phyloP scores from a whole-genome alignment of 1,284 basidiomycete genomes.

The Ustilago bromivora region DNA sequence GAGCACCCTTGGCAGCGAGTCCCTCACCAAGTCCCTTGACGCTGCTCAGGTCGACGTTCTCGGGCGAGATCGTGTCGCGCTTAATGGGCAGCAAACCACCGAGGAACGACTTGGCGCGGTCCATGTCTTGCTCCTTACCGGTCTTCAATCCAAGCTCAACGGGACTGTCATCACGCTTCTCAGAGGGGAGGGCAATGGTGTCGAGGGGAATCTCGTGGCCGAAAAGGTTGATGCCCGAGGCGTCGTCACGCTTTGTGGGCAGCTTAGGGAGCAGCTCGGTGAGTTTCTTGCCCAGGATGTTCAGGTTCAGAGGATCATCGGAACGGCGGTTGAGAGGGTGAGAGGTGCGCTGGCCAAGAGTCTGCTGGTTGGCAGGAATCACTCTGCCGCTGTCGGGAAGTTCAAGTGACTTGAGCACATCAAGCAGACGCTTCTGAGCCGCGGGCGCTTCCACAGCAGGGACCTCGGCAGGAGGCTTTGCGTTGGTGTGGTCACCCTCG shows the following conservation, averaged over 20 bases:
- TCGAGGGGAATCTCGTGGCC: conserved; percentile 27
- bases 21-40: conserved; percentile 14
- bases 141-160: conserved; percentile 24
- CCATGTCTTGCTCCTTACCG: conserved; percentile 34
- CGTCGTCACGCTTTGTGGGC: conserved; percentile 18
- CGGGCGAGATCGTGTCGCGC: conserved; percentile 41
- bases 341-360: conserved; percentile 4
- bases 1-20: conserved; percentile 6
- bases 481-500: conserved; percentile 44
- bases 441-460: not conserved
- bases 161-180: conserved; percentile 10
- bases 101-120: conserved; percentile 19
- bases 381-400: conserved; percentile 15
- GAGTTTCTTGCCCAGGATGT: conserved; percentile 17
- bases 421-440: conserved; percentile 26
- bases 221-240: conserved; percentile 29
- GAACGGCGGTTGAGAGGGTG: conserved; percentile 41
- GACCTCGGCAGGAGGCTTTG: conserved; percentile 6
- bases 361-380: conserved; percentile 10
- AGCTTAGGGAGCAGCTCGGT: conserved; percentile 8
- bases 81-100: conserved; percentile 25
- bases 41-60: conserved; percentile 35
- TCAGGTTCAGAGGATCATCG: conserved; percentile 18
- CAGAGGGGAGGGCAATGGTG: conserved; percentile 2
- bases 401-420: conserved; percentile 24